Base-by-base conservation (phyloP, 352 stramenopile species). In the Pseudoperonospora humuli region DNA sequence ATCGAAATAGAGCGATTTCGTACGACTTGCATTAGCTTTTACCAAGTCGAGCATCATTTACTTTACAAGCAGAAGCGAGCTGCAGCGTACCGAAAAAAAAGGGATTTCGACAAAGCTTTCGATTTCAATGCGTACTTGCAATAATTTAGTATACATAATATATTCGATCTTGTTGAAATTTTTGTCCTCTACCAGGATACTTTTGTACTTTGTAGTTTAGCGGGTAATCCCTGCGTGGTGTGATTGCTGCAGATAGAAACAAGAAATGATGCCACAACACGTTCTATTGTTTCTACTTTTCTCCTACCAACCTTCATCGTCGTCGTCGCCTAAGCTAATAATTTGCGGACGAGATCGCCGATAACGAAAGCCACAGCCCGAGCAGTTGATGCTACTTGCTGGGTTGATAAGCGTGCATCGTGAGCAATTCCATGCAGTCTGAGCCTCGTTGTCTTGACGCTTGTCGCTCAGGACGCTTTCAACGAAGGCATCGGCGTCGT, bases 351-450 rank as follows among this genome's bases (percentile, higher is more conserved):
- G 63, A 31, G 74, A 80, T 32, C 68, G 67, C 2, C 75, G 71
- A 42, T 84, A 86, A 13, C 75, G 74, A 39, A 86, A 58, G 0
- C 78, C 75, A 35, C 81, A 93, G 14, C 78, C 75, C 42, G 53
- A 59, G 39, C 81, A 93, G 23, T 62, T 68, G 19, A 83, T 54
- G 31, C 60, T 78, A 6, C 51, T 64, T 18, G 61, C 39, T 11
- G 72, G 62, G 37, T 93, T 93, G 34, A 77, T 62, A 45, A 93
- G 61, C 7, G 78, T 93, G 50, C 81, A 93, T 26, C 81, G 72
- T 31, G 53, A 72, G 44, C 81, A 93, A 45, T 59, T 86, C 78
- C 78, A 93, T 8, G 47, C 39, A 34, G 38, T 32, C 15, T 37
- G 27, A 39, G 51, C 26, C 11, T 58, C 38, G 7, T 50, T 74